Conservation (phyloP, 1,284 basidiomycete species). For the Ustilago vetiveriae region DNA sequence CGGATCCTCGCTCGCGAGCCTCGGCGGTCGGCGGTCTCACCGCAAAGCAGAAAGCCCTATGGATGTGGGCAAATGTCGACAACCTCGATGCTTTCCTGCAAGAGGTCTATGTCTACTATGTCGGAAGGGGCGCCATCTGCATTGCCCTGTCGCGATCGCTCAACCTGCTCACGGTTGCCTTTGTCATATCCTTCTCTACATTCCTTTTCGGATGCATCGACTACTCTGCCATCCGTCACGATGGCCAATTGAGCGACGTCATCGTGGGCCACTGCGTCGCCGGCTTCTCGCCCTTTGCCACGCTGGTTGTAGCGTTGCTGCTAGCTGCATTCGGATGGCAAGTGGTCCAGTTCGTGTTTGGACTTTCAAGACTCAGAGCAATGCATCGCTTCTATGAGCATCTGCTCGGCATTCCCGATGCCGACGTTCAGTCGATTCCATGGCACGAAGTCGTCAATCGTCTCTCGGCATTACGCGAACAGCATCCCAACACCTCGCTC, state of each 20-base stretch:
- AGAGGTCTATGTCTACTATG: conserved; percentile 94
- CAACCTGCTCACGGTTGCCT: conserved; percentile 93
- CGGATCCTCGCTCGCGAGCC: conserved; percentile 28
- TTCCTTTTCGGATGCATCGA: conserved; percentile 95
- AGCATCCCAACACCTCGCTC: conserved; percentile 56
- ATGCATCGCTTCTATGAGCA: conserved; percentile 87
- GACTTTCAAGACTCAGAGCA: conserved; percentile 79
- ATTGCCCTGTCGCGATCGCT: conserved; percentile 86
- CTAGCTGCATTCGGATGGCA: conserved; percentile 77
- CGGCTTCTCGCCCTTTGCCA: conserved; percentile 82
- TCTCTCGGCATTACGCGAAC: conserved; percentile 70
- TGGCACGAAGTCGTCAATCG: conserved; percentile 94
- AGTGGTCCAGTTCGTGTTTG: conserved; percentile 70
- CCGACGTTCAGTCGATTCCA: conserved; percentile 93
- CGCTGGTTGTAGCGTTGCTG: conserved; percentile 73
- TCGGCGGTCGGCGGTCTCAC: conserved; percentile 37
- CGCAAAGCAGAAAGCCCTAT: conserved; percentile 74
- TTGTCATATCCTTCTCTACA: conserved; percentile 95
- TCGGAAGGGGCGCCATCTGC: conserved; percentile 93
- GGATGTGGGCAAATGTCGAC: conserved; percentile 99
- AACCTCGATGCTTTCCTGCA: conserved; percentile 94
- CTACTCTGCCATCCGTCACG: conserved; percentile 75
- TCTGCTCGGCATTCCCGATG: conserved; percentile 73
- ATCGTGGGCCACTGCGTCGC: conserved; percentile 69
- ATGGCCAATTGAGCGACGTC: conserved; percentile 58